Conservation (phyloP, 176 grass and related monocot species). For the Elymus sibiricus region DNA sequence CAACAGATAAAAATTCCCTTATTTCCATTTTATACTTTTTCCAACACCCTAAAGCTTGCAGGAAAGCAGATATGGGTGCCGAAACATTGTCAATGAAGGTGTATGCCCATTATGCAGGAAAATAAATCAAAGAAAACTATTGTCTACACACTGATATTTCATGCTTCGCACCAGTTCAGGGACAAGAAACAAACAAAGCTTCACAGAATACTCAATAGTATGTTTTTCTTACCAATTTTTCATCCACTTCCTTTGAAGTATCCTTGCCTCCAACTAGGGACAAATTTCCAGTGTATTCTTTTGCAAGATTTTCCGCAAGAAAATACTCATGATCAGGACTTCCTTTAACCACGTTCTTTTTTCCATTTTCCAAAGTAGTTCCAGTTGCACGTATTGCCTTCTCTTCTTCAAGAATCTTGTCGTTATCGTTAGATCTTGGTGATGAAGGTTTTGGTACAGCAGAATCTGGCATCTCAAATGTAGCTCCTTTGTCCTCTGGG, state of each 20-base stretch:
- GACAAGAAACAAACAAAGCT: constrained; percentile 21
- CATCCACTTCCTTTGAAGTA: constrained; percentile 38
- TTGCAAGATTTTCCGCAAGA: constrained; percentile 37
- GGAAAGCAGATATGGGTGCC: neutral
- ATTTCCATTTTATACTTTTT: constrained; percentile 7
- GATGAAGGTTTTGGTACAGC: constrained; percentile 29
- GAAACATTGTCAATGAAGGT: neutral
- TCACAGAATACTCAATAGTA: constrained; percentile 21
- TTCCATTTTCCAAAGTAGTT: constrained; percentile 46
- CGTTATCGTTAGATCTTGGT: constrained; percentile 40
- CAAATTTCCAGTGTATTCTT: constrained; percentile 36
- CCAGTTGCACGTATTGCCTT: constrained; percentile 28
- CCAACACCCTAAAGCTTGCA: neutral
- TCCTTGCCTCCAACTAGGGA: constrained; percentile 10
- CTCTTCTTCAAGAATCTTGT: constrained; percentile 32
- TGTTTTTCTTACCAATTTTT: constrained; percentile 50
- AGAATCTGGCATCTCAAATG: constrained; percentile 37
- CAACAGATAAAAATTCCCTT: neutral
- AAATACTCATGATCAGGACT: constrained; percentile 23
- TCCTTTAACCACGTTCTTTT: constrained; percentile 39
- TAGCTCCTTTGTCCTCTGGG: constrained; percentile 23
- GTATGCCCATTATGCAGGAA: neutral
- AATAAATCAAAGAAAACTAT: neutral
- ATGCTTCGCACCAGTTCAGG: constrained; percentile 6
- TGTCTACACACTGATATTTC: neutral